Evolutionary conservation across 179 eudicot genomes (phyloP).

Genomic region (Beta lomatogona): DNA sequence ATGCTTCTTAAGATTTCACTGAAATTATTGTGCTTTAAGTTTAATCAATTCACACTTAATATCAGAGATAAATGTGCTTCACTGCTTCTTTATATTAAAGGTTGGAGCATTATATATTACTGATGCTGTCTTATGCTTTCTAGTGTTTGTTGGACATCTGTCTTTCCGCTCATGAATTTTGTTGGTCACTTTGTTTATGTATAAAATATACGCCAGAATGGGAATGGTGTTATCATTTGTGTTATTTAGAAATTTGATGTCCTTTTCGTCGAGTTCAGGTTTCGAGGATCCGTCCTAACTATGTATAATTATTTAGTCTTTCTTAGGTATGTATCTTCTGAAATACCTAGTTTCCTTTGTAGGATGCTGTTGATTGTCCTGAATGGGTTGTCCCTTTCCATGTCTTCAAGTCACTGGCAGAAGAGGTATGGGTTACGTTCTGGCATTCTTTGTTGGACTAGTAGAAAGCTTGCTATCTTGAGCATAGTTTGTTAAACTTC

Average conservation of each 20-base stretch:
- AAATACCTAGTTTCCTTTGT: constrained; percentile 26
- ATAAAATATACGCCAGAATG: background rate
- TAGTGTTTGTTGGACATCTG: background rate
- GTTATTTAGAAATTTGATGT: background rate
- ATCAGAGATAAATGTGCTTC: background rate
- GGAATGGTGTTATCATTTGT: background rate
- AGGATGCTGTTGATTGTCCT: constrained; percentile 99
- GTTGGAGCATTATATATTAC: background rate
- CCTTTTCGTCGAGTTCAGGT: background rate
- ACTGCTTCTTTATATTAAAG: background rate
- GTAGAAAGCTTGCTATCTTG: background rate
- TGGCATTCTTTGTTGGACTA: background rate
- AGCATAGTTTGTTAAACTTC: background rate
- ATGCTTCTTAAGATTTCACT: background rate
- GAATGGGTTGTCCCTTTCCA: constrained; percentile 97
- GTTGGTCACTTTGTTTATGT: background rate
- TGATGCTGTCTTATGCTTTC: background rate
- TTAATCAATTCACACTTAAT: background rate
- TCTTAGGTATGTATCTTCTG: background rate
- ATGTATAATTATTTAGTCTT: background rate
- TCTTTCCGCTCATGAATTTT: background rate
- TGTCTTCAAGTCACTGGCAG: constrained; percentile 87
- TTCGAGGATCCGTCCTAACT: background rate
- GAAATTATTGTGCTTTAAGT: background rate
- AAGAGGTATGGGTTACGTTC: constrained; percentile 60